Evolutionary conservation across 495 filamentous ascomycete species (phyloP).

Genomic region (Aspergillus egyptiacus): DNA sequence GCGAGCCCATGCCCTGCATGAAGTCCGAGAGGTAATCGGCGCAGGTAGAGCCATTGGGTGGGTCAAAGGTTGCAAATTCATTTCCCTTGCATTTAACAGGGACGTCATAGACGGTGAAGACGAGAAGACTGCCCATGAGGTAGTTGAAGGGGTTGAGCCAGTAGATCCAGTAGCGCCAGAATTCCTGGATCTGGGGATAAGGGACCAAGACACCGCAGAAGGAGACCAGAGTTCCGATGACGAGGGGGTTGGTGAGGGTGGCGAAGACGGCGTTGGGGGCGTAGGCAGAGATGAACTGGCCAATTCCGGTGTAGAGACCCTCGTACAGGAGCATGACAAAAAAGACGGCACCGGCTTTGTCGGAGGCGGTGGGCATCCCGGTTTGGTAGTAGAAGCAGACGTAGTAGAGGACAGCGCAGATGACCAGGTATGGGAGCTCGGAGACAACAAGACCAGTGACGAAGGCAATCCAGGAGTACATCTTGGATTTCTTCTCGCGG

Average conservation of each 20-base stretch:
- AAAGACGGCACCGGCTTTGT: conserved; percentile 49
- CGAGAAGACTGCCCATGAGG: conserved; percentile 54
- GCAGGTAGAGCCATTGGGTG: conserved; percentile 45
- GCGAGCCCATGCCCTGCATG: conserved; percentile 41
- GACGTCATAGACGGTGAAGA: conserved; percentile 51
- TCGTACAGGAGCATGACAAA: conserved; percentile 51
- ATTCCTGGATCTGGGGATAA: conserved; percentile 45
- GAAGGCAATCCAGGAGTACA: conserved; percentile 53
- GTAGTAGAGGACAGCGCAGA: conserved; percentile 47
- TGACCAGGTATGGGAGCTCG: conserved; percentile 47
- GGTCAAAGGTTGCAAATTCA: conserved; percentile 54
- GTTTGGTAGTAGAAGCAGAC: conserved; percentile 49
- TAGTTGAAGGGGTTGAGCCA: conserved; percentile 67
- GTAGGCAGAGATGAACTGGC: conserved; percentile 55
- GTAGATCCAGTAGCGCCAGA: conserved; percentile 75
- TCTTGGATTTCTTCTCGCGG: conserved; percentile 47
- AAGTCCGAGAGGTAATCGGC: conserved; percentile 51
- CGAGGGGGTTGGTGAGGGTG: conserved; percentile 49
- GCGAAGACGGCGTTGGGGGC: conserved; percentile 52
- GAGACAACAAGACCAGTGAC: conserved; percentile 44
- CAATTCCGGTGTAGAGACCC: conserved; percentile 52
- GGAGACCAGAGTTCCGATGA: conserved; percentile 53
- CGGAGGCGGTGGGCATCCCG: conserved; percentile 30
- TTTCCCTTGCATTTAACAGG: conserved; percentile 49
- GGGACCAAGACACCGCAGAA: conserved; percentile 54